Evolutionary conservation across 2,329 filamentous ascomycete species (phyloP), one percentile per base, ranked within the genome.

Genomic region (Dendrostoma leiphaemia): DNA sequence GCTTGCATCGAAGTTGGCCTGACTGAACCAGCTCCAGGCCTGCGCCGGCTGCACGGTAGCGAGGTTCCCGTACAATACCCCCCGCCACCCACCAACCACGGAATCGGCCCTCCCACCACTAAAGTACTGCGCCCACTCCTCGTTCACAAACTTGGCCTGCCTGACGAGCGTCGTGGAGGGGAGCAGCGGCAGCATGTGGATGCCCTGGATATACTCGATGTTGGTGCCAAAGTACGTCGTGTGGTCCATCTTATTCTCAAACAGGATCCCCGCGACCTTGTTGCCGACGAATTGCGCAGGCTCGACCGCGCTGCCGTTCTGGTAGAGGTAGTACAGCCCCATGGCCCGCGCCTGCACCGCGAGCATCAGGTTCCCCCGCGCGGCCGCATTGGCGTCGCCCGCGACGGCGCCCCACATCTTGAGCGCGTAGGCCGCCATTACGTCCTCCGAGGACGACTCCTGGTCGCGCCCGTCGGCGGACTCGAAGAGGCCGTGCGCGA

Each of bases 171-270:
- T 76, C 2, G 87, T 87, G 52, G 81, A 65, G 2, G 87, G 84
- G 43, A 82, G 75, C 26, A 88, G 69, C 6, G 87, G 87, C 23
- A 89, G 73, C 85, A 90, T 89, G 70, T 59, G 54, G 17, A 59
- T 59, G 48, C 88, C 88, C 61, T 80, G 72, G 54, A 92, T 80
- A 59, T 84, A 90, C 70, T 93, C 87, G 12, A 83, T 79, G 54
- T 86, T 83, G 48, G 74, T 69, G 43, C 90, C 90, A 64, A 97
- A 97, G 72, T 91, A 97, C 1, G 93, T 97, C 3, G 89, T 88
- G 70, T 97, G 91, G 68, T 97, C 90, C 51, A 91, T 81, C 73
- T 97, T 97, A 76, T 97, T 97, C 72, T 97, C 93, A 64, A 97
- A 97, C 8, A 96, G 68, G 60, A 86, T 86, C 6, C 83, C 83